phyloP scores from a whole-genome alignment of 2,329 filamentous ascomycete genomes.

The Fusarium sp. region DNA sequence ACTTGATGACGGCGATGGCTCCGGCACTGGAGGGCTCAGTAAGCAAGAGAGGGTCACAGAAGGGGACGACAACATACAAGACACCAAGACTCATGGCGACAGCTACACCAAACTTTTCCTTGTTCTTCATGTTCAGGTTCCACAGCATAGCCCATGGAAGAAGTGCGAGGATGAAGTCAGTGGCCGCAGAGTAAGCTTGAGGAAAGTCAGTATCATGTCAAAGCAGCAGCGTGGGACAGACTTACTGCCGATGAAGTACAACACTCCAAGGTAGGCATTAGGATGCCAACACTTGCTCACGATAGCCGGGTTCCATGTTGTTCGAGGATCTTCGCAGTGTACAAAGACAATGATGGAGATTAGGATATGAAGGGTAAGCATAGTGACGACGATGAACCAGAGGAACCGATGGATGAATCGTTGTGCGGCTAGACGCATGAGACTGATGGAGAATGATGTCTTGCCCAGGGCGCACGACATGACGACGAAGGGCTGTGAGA shows the following conservation, averaged over 20 bases:
- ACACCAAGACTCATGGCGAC: slow-evolving; percentile 34
- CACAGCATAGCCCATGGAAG: slow-evolving; percentile 33
- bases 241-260: slow-evolving; percentile 34
- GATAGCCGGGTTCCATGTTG: slow-evolving; percentile 32
- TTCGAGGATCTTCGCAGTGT: slow-evolving; percentile 25
- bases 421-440: slow-evolving; percentile 31
- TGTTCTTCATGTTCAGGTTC: slow-evolving; percentile 39
- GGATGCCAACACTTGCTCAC: slow-evolving; percentile 33
- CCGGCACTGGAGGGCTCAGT: not conserved
- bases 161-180: slow-evolving; percentile 31
- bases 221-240: fast-evolving
- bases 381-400: slow-evolving; percentile 27
- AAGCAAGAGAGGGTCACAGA: fast-evolving
- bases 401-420: slow-evolving; percentile 22
- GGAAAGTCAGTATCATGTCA: fast-evolving
- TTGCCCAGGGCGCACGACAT: slow-evolving; percentile 35
- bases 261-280: slow-evolving; percentile 18
- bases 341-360: slow-evolving; percentile 28
- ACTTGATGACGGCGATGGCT: slow-evolving; percentile 32
- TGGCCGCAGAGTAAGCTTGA: slow-evolving; percentile 27
- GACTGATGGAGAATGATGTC: slow-evolving; percentile 31
- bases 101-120: slow-evolving; percentile 34
- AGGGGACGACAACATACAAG: not conserved
- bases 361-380: slow-evolving; percentile 26
- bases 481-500: slow-evolving; percentile 30